Evolutionary conservation across 768 basidiomycete genomes (phyloP), one percentile per base, ranked within the genome.

Genomic region (Boletus coccyginus): DNA sequence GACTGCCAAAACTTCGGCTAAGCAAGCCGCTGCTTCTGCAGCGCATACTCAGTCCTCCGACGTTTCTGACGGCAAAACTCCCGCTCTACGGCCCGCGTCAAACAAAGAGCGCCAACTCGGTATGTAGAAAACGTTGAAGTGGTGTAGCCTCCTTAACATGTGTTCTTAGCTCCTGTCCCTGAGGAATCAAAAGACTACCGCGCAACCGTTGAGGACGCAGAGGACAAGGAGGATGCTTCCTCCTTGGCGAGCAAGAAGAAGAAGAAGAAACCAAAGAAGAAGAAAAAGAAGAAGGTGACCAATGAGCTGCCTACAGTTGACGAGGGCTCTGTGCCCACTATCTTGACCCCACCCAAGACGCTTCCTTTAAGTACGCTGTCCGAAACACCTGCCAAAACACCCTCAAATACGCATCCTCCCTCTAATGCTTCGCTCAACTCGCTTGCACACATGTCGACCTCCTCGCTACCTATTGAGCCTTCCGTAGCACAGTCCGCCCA

Each of bases 161-260:
- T 40, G 0, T 53, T 31, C 41, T 32, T 52, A 72, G 64, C 24
- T 49, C 40, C 50, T 44, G 11, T 31, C 9, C 39, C 53, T 32
- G 46, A 73, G 68, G 61, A 76, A 70, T 57, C 73, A 72, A 48
- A 78, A 75, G 64, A 56, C 40, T 52, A 56, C 41, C 66, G 59
- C 8, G 76, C 80, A 14, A 87, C 86, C 0, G 77, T 87, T 10
- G 89, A 90, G 63, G 88, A 92, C 41, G 85, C 82, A 0, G 86
- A 88, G 48, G 90, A 90, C 47, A 88, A 87, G 65, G 86, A 78
- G 5, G 72, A 69, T 1, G 52, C 64, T 31, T 46, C 67, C 0
- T 62, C 74, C 3, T 46, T 70, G 2, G 71, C 77, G 2, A 65
- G 59, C n/a, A 73, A 74, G 45, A 89, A 90, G 76, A 90, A 88